phyloP scores from a whole-genome alignment of 495 filamentous ascomycete species.

The Penicillium egyptiacum region DNA sequence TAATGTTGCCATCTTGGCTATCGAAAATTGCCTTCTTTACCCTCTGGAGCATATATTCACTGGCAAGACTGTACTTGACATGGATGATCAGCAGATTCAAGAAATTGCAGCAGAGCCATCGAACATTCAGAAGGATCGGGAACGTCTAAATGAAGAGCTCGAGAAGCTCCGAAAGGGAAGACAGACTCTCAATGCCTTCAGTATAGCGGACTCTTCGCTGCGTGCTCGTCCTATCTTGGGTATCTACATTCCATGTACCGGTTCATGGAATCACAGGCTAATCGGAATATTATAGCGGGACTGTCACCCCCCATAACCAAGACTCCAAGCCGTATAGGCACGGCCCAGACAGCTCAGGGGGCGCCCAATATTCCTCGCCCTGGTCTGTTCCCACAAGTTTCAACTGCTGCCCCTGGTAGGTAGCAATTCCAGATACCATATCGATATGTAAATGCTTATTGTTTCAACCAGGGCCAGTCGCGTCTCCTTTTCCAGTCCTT shows the following conservation, averaged over 20 bases:
- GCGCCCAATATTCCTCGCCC: neutral
- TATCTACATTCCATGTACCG: neutral
- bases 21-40: constrained; percentile 56
- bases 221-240: neutral
- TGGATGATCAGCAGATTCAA: constrained; percentile 27
- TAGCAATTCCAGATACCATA: too few species aligned
- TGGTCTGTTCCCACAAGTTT: neutral
- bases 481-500: too few species aligned
- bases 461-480: too few species aligned
- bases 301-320: neutral
- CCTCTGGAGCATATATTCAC: constrained; percentile 29
- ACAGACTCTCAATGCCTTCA: neutral
- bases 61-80: constrained; percentile 27
- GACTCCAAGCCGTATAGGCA: neutral
- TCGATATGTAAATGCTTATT: too few species aligned
- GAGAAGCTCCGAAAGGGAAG: constrained; percentile 12
- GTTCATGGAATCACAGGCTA: neutral
- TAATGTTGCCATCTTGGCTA: constrained; percentile 56
- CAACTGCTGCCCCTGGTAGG: neutral
- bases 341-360: neutral
- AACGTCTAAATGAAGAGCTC: constrained; percentile 21
- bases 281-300: neutral
- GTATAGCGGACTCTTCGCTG: neutral
- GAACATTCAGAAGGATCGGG: constrained; percentile 14
- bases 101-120: constrained; percentile 22